A percentile compares a stretch with the other conserved stretches of the same genome.
These are phyloP conservation scores for Xerocomellus dryophilus DNA, from an alignment of 768 basidiomycete genomes.

Conservation along the genomic window DNA sequence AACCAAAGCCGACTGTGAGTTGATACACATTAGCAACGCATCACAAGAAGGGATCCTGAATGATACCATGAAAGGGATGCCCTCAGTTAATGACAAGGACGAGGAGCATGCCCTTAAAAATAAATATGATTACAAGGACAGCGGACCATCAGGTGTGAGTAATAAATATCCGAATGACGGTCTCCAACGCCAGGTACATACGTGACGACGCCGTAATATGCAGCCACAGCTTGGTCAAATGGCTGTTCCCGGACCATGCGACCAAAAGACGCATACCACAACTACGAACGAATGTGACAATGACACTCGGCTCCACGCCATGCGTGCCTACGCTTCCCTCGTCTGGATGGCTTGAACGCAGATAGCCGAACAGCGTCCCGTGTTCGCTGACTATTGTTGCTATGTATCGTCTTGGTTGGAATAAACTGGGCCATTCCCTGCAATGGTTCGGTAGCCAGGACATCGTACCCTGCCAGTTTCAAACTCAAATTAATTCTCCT, in stretches of 20 bases:
- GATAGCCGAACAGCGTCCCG: conserved; percentile 81
- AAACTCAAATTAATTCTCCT: conserved; percentile 95
- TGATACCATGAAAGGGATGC: conserved; percentile 93
- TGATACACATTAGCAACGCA: conserved; percentile 9
- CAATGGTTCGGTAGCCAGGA: conserved; percentile 84
- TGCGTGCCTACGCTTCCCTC: conserved; percentile 93
- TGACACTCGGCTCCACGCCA: conserved; percentile 90
- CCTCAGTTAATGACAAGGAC: conserved; percentile 40
- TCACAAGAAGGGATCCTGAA: neutral
- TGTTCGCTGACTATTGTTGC: conserved; percentile 93
- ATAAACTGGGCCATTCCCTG: conserved; percentile 98
- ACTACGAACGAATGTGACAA: conserved; percentile 95
- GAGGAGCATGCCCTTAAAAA: neutral
- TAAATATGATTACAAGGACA: neutral
- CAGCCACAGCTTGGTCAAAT: conserved; percentile 55
- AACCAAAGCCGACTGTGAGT: conserved; percentile 88
- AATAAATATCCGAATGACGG: conserved; percentile 92
- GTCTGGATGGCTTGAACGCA: conserved; percentile 84
- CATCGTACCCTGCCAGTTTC: conserved; percentile 87
- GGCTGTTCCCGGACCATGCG: neutral
- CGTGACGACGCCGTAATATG: conserved; percentile 90
- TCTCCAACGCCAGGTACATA: conserved; percentile 96
- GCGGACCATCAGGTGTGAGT: conserved; percentile 81
- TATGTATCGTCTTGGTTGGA: conserved; percentile 91
- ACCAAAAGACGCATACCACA: conserved; percentile 64